phyloP scores from a whole-genome alignment of 1,284 basidiomycete genomes.

The Cryptococcus sp. region DNA sequence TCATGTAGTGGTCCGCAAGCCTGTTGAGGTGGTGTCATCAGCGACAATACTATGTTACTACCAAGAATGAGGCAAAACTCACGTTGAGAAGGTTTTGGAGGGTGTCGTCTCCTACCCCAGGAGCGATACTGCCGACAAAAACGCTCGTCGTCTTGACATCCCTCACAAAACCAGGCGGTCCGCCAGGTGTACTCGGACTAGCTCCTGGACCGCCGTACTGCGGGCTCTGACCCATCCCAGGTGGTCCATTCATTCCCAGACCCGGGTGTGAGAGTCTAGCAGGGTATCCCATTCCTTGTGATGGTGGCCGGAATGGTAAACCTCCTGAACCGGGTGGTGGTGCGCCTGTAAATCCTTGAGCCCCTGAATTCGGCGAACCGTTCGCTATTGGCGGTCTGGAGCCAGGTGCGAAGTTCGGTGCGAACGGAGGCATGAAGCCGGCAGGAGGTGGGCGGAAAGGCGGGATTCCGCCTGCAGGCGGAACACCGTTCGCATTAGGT shows the following conservation, averaged over 20 bases:
- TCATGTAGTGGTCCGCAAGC: slow-evolving; percentile 83
- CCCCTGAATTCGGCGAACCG: neutral
- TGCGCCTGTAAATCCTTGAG: neutral
- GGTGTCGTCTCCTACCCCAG: slow-evolving; percentile 77
- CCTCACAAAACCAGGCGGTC: slow-evolving; percentile 27
- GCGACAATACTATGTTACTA: neutral
- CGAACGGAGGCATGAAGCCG: slow-evolving; percentile 32
- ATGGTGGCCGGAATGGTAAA: slow-evolving; percentile 1
- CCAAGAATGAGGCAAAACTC: slow-evolving; percentile 45
- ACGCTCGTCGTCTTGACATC: slow-evolving; percentile 60
- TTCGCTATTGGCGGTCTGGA: slow-evolving; percentile 19
- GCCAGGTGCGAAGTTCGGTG: slow-evolving; percentile 35
- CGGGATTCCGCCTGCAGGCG: slow-evolving; percentile 18
- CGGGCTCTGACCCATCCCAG: slow-evolving; percentile 30
- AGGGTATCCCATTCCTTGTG: slow-evolving; percentile 5
- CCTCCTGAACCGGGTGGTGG: neutral
- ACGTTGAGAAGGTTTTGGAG: slow-evolving; percentile 76
- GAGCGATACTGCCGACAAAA: slow-evolving; percentile 93
- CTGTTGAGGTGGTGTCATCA: slow-evolving; percentile 51
- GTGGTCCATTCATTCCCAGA: slow-evolving; percentile 24
- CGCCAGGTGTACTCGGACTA: neutral
- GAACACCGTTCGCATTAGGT: slow-evolving; percentile 11
- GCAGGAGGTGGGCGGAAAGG: slow-evolving; percentile 24
- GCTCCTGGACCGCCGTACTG: slow-evolving; percentile 6
- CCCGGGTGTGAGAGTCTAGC: slow-evolving; percentile 31